Evolutionary conservation across 345 rosid species (phyloP), one percentile per base, ranked within the genome.

Genomic region (Clausena lansium): DNA sequence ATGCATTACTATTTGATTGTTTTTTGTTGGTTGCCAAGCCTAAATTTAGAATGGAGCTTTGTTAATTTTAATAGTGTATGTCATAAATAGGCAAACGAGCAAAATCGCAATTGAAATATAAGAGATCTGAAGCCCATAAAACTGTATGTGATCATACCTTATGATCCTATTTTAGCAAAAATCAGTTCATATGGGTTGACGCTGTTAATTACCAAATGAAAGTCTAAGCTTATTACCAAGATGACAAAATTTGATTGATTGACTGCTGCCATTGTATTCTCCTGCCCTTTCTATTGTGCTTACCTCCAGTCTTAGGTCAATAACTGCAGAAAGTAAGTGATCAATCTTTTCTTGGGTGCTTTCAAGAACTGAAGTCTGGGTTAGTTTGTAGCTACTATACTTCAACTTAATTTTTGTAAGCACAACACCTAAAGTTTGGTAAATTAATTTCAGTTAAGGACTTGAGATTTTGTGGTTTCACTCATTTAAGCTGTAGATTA

Each of bases 11-110:
- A 55, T 28, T 7, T 60, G 30, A n/a, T 39, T 58, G 30, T 38
- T 35, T 32, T 55, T 32, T 27, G 38, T 45, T 25, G 28, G 27
- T 60, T 62, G 66, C 41, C 75, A 32, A 38, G 32, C 20, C 64
- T 60, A 15, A 50, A 28, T 30, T 63, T 47, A 41, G 28, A 36
- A 25, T 38, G 28, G 55, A 35, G 13, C 38, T 72, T 33, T 69
- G 63, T 60, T 77, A 32, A 59, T 66, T 32, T 70, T 24, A 63
- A 70, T 71, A 52, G 38, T 36, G 54, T 19, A 58, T 76, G 45
- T 77, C 67, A 67, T 67, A 2, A 6, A 71, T 5, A 71, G 36
- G 7, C 54, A 28, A 50, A 52, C 32, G 24, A 24, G 14, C 59
- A 25, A 70, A 47, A 47, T 67, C 1, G 41, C n/a, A 5, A 25